phyloP scores from a whole-genome alignment of 2,329 filamentous ascomycete genomes.

The Paraphoma sp. region DNA sequence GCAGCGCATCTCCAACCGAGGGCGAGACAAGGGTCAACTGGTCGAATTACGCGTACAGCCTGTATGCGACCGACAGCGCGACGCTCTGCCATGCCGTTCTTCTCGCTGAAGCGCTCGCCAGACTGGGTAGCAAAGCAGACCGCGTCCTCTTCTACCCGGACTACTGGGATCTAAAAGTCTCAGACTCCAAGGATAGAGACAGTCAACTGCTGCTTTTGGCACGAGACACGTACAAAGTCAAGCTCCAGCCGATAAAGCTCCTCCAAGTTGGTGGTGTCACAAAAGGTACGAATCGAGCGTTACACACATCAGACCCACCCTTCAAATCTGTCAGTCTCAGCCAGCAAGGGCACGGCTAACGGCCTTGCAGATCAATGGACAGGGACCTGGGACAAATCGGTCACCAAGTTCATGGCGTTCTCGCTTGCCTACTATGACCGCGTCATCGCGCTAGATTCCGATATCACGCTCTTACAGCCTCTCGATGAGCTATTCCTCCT shows the following conservation, averaged over 20 bases:
- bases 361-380: slow-evolving; percentile 38
- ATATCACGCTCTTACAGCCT: slow-evolving; percentile 65
- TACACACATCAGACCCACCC: slow-evolving; percentile 10
- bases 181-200: slow-evolving; percentile 40
- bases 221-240: slow-evolving; percentile 57
- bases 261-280: slow-evolving; percentile 44
- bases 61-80: slow-evolving; percentile 52
- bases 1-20: slow-evolving; percentile 7
- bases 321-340: slow-evolving; percentile 9
- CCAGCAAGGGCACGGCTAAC: slow-evolving; percentile 20
- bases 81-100: slow-evolving; percentile 54
- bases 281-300: slow-evolving; percentile 30
- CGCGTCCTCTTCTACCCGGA: slow-evolving; percentile 55
- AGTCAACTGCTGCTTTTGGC: slow-evolving; percentile 59
- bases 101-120: slow-evolving; percentile 52
- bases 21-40: slow-evolving; percentile 40
- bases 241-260: slow-evolving; percentile 56
- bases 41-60: slow-evolving; percentile 51
- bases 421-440: slow-evolving; percentile 69
- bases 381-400: slow-evolving; percentile 67
- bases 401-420: slow-evolving; percentile 73
- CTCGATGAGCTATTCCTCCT: slow-evolving; percentile 76
- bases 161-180: slow-evolving; percentile 44
- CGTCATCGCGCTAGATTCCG: slow-evolving; percentile 67
- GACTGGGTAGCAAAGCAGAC: slow-evolving; percentile 53